Percentiles rank a stretch among this genome's conserved stretches.
phyloP scores from a whole-genome alignment of 768 basidiomycete genomes.

The Naganishia antarctica region DNA sequence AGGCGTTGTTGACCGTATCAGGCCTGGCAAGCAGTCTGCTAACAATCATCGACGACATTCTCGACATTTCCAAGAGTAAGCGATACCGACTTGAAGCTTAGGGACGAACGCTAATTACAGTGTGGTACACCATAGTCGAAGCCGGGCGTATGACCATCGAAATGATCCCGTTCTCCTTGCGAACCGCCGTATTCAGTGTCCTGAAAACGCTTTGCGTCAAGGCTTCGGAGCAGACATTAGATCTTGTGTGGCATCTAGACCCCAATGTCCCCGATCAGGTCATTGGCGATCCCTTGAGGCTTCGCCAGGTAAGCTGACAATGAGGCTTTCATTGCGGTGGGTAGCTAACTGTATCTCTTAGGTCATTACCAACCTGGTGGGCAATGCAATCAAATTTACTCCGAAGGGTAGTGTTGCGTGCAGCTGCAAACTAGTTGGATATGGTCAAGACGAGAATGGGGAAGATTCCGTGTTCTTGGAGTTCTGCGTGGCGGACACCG shows the following conservation, averaged over 20 bases:
- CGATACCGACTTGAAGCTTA: conserved; percentile 27
- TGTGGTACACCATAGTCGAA: conserved; percentile 70
- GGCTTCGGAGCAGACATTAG: conserved; percentile 91
- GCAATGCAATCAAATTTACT: conserved; percentile 96
- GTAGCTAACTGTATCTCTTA: conserved; percentile 27
- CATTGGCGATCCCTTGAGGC: conserved; percentile 88
- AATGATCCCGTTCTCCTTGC: conserved; percentile 92
- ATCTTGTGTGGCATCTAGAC: conserved; percentile 93
- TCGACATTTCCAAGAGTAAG: conserved; percentile 99
- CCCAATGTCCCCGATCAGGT: conserved; percentile 93
- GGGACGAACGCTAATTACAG: no score
- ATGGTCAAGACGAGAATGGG: conserved; percentile 56
- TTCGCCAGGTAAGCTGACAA: conserved; percentile 62
- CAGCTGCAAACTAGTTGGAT: conserved; percentile 69
- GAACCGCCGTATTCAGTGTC: conserved; percentile 95
- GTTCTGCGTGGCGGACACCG: conserved; percentile 96
- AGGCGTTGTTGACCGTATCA: conserved; percentile 91
- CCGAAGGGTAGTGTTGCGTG: conserved; percentile 89
- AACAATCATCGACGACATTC: conserved; percentile 96
- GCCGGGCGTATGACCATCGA: conserved; percentile 99
- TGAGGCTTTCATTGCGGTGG: conserved; percentile 33
- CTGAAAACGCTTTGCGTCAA: conserved; percentile 97
- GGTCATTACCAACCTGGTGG: conserved; percentile 89
- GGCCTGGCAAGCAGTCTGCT: conserved; percentile 86
- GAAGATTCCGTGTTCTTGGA: conserved; percentile 82